Evolutionary conservation across 495 filamentous ascomycete species (phyloP).

Genomic region (Trichocladium antarcticum): DNA sequence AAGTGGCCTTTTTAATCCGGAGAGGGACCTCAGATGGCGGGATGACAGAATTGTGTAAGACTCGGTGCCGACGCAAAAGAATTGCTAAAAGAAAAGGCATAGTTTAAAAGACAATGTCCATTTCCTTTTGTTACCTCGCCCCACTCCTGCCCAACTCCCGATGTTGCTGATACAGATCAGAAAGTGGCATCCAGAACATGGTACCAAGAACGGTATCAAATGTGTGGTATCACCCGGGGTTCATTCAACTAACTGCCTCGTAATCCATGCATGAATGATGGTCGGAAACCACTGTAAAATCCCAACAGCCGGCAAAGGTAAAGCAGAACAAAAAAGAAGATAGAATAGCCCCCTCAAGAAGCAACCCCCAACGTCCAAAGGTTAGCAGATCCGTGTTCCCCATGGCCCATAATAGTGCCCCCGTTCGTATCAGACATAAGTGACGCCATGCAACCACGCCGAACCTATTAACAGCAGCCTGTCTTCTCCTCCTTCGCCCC

Average conservation of each 20-base stretch:
- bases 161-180: no score
- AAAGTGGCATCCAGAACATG: no score
- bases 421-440: conserved; percentile 32
- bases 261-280: conserved; percentile 20
- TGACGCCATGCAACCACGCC: conserved; percentile 39
- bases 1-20: conserved; percentile 2
- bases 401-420: conserved; percentile 26
- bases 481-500: conserved; percentile 56
- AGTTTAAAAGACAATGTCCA: no score
- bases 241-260: conserved; percentile 27
- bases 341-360: conserved; percentile 20
- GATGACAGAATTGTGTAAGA: no score
- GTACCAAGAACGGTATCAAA: no score
- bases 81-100: no score
- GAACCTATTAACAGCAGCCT: conserved; percentile 61
- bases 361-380: conserved; percentile 22
- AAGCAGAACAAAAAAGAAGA: conserved; percentile 24
- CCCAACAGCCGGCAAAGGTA: conserved; percentile 18
- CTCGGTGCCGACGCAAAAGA: no score
- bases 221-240: conserved; percentile 17
- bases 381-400: conserved; percentile 28
- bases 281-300: conserved; percentile 16
- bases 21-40: not conserved
- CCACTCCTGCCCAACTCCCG: no score
- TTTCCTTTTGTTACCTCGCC: no score